These are phyloP conservation scores for Arthroderma sp. DNA, from an alignment of 2,329 filamentous ascomycete species.

Conservation along the genomic window DNA sequence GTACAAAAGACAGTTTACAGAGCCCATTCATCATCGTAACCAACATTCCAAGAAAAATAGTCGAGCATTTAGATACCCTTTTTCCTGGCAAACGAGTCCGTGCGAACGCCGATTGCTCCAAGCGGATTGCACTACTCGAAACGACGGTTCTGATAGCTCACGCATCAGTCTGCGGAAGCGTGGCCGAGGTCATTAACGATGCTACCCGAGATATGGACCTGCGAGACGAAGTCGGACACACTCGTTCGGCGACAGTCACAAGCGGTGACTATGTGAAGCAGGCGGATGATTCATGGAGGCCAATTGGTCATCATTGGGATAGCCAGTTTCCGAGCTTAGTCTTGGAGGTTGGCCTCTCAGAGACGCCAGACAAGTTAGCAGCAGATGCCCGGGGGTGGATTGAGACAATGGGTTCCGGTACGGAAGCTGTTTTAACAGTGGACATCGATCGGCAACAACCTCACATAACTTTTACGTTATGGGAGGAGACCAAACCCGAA, in stretches of 20 bases:
- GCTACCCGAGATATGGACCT: too few relatives aligned
- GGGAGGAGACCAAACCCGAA: background rate
- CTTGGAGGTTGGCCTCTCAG: background rate
- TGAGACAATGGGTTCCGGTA: background rate
- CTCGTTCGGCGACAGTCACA: background rate
- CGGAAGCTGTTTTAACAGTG: background rate
- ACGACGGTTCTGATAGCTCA: background rate
- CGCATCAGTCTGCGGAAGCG: background rate
- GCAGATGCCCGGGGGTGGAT: background rate
- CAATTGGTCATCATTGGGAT: too few relatives aligned
- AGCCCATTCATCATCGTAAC: slow-evolving; percentile 1
- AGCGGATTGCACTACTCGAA: background rate
- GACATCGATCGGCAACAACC: background rate
- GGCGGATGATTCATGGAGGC: background rate
- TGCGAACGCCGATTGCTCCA: background rate
- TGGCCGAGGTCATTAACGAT: too few relatives aligned
- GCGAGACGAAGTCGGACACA: too few relatives aligned
- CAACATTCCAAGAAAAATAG: background rate
- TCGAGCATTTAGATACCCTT: background rate
- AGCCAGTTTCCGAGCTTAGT: background rate
- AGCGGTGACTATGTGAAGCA: background rate
- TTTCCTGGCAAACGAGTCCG: background rate
- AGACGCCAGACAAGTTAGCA: background rate
- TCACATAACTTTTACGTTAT: background rate
- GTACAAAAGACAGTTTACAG: background rate